Evolutionary conservation across 2,329 filamentous ascomycete genomes (phyloP), one percentile per base, ranked within the genome.

Genomic region (Exophiala sp.): DNA sequence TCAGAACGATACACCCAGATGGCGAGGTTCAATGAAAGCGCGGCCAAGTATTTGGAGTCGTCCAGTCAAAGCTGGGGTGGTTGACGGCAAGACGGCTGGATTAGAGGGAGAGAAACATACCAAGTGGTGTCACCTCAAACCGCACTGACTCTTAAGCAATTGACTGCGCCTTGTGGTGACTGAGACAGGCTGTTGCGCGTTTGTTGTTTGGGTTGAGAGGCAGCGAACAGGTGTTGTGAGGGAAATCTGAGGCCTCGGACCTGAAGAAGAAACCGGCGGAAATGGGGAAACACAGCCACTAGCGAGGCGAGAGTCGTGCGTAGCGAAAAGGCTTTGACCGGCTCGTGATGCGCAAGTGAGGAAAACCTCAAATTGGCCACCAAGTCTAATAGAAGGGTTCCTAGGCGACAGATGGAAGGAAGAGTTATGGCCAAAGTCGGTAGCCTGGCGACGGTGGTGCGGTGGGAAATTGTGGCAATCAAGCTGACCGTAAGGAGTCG

Each of bases 401-500:
- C 54, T 56, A 54, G 55, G 49, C 51, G 57, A 60, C 54, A 48
- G 33, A 36, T 36, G 51, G 51, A 52, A 41, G 46, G 51, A 50
- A 43, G 24, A 44, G 54, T 44, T 55, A 55, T 52, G 51, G 41
- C 54, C 54, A 57, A 54, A 54, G 44, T 55, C 51, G 51, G 57
- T 60, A 60, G 54, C 57, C 57, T 60, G 57, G 57, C 54, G 57
- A 55, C 56, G 47, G 40, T 60, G 56, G 56, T 59, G 50, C 51
- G 48, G 52, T 53, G 52, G 61, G 59, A 63, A 63, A 61, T 63
- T 61, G 59, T 61, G 59, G 61, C 55, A 63, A 63, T 63, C 59
- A 62, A 56, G 55, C 55, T 57, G 60, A 54, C 55, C 54, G 58
- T 50, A 60, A 58, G 58, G 55, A 60, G 58, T 60, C 55, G 53